Percentiles rank a stretch among this genome's conserved stretches.
Conservation (phyloP, 1,139 yeast species). For the Magnusiomyces paraingens region DNA sequence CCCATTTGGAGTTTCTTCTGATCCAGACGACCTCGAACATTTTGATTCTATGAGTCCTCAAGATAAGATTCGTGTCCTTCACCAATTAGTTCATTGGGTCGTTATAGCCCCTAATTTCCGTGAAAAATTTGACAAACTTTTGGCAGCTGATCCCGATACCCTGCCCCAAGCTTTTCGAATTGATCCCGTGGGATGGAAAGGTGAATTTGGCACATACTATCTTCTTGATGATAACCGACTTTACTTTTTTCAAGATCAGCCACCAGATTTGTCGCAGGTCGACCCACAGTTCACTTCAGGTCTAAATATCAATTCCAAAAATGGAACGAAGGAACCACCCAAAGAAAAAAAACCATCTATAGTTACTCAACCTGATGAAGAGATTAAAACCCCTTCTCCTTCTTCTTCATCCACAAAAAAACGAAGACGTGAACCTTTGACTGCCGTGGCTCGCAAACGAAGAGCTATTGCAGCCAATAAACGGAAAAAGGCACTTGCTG, state of each 20-base stretch:
- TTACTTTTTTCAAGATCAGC: slow-evolving; percentile 25
- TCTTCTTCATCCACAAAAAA: background rate
- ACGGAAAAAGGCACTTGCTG: slow-evolving; percentile 7
- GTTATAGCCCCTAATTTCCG: slow-evolving; percentile 23
- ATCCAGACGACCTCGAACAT: slow-evolving; percentile 1
- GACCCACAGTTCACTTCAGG: slow-evolving; percentile 2
- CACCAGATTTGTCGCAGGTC: slow-evolving; percentile 22
- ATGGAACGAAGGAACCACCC: background rate
- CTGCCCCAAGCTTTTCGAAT: slow-evolving; percentile 21
- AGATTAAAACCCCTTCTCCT: too few species aligned
- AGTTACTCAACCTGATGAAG: too few species aligned
- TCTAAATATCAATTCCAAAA: slow-evolving; percentile 4
- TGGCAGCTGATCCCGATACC: slow-evolving; percentile 12
- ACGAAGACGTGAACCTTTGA: slow-evolving; percentile 5
- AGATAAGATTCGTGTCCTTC: slow-evolving; percentile 20
- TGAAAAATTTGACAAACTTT: slow-evolving; percentile 21
- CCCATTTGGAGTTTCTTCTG: slow-evolving; percentile 10
- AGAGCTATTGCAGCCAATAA: slow-evolving; percentile 12
- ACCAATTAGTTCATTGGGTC: slow-evolving; percentile 23
- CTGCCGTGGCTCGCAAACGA: slow-evolving; percentile 8
- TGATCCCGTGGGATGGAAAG: slow-evolving; percentile 32
- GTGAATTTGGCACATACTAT: slow-evolving; percentile 28
- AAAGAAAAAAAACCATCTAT: too few species aligned
- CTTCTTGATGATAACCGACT: slow-evolving; percentile 34
- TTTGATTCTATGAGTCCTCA: slow-evolving; percentile 12